Evolutionary conservation across 2,329 filamentous ascomycete genomes (phyloP).

Genomic region (Nannizziopsis arthrosporioides): DNA sequence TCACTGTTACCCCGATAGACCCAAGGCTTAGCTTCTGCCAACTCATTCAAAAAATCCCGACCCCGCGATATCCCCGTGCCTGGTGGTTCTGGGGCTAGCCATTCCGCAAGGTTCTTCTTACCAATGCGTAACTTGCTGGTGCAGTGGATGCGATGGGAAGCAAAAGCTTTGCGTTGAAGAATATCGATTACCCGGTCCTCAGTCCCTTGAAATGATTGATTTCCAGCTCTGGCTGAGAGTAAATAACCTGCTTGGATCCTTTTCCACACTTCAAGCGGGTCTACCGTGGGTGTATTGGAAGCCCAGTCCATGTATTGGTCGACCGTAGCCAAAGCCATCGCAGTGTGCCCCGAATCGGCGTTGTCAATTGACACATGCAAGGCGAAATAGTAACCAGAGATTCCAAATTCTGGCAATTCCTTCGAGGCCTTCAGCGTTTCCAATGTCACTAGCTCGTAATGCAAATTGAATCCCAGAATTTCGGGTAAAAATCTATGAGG

Average conservation of each 20-base stretch:
- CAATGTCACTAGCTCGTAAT: conserved; percentile 36
- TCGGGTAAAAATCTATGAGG: conserved; percentile 41
- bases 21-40: conserved; percentile 33
- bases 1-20: conserved; percentile 30
- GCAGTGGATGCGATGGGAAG: conserved; percentile 33
- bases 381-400: conserved; percentile 40
- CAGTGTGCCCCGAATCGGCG: conserved; percentile 38
- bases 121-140: conserved; percentile 32
- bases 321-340: conserved; percentile 36
- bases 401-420: conserved; percentile 35
- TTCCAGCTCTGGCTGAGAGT: conserved; percentile 20
- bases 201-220: conserved; percentile 11
- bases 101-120: conserved; percentile 28
- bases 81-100: conserved; percentile 31
- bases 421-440: conserved; percentile 32
- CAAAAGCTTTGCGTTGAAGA: conserved; percentile 30
- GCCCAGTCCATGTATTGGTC: conserved; percentile 30
- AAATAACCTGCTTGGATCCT: conserved; percentile 36
- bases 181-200: conserved; percentile 18
- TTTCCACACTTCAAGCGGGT: conserved; percentile 25
- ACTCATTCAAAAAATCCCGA: conserved; percentile 26
- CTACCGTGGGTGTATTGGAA: conserved; percentile 19
- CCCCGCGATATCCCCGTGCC: conserved; percentile 23
- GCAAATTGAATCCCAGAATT: conserved; percentile 42
- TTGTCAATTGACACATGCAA: conserved; percentile 44